A percentile compares a stretch with the other conserved stretches of the same genome.
Evolutionary conservation across 2,329 filamentous ascomycete species (phyloP).

Genomic region (Cordyceps cateniannulata): DNA sequence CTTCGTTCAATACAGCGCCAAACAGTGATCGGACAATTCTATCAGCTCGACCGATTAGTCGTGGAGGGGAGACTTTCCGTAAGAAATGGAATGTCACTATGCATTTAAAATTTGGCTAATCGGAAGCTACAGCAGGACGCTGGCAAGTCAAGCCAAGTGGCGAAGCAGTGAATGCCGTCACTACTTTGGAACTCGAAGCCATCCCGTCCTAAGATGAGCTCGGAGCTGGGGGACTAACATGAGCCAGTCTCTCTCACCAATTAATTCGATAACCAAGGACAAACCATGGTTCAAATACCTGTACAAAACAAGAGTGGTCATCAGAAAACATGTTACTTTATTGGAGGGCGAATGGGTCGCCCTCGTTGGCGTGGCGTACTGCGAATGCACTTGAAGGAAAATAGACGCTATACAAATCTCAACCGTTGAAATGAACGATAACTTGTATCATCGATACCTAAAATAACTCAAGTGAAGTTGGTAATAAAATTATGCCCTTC

Average conservation of each 20-base stretch:
- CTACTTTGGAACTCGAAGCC: constrained; percentile 39
- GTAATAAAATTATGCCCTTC: neutral
- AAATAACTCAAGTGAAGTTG: neutral
- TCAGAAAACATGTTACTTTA: constrained; percentile 9
- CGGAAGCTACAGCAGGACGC: constrained; percentile 58
- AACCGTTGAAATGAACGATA: neutral
- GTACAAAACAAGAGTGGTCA: constrained; percentile 12
- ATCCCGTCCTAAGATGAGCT: neutral
- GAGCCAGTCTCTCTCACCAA: neutral
- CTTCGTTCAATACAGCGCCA: constrained; percentile 60
- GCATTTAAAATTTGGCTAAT: constrained; percentile 10
- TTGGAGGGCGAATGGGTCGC: neutral
- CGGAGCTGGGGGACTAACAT: neutral
- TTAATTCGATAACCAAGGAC: neutral
- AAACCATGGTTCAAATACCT: constrained; percentile 4
- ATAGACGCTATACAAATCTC: constrained; percentile 14
- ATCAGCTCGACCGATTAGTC: constrained; percentile 83
- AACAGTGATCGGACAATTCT: constrained; percentile 92
- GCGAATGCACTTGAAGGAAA: constrained; percentile 6
- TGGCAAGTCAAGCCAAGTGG: constrained; percentile 58
- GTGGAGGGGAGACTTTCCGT: constrained; percentile 82
- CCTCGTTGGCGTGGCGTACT: constrained; percentile 12
- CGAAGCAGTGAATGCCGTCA: constrained; percentile 72
- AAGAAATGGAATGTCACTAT: constrained; percentile 26
- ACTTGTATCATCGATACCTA: neutral